phyloP scores from a whole-genome alignment of 371 early-diverging fungal genomes.

The Mucor indicus region DNA sequence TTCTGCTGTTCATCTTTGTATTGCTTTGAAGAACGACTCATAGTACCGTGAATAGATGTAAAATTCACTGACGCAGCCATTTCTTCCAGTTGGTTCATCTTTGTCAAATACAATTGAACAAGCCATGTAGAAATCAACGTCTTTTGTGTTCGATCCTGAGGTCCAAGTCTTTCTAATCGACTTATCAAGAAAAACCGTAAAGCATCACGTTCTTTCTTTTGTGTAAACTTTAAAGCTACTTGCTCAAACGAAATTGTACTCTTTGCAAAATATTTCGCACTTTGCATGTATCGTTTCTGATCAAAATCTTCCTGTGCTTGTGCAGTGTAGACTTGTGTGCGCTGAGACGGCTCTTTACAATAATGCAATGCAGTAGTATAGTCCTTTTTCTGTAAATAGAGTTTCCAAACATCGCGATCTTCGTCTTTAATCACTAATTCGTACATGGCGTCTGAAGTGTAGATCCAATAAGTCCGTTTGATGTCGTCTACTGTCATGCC shows the following conservation, averaged over 20 bases:
- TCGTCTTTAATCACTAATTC: conserved; percentile 88
- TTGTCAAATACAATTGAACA: conserved; percentile 78
- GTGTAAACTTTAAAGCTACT: conserved; percentile 79
- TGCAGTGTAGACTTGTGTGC: conserved; percentile 71
- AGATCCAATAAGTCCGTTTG: conserved; percentile 88
- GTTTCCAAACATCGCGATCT: conserved; percentile 89
- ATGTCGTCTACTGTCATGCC: conserved; percentile 72
- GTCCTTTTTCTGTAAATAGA: conserved; percentile 71
- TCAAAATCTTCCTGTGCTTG: conserved; percentile 87
- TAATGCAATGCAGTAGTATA: conserved; percentile 76
- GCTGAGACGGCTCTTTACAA: conserved; percentile 73
- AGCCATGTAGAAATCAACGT: conserved; percentile 87
- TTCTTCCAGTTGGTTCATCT: conserved; percentile 72
- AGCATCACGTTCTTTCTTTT: conserved; percentile 56
- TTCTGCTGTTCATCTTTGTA: conserved; percentile 46
- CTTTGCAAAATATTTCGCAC: conserved; percentile 86
- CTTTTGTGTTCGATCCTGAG: conserved; percentile 68
- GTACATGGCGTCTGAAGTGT: conserved; percentile 72
- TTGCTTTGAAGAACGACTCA: conserved; percentile 11
- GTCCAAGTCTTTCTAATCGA: conserved; percentile 58
- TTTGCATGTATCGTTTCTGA: conserved; percentile 66
- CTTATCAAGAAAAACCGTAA: conserved; percentile 70
- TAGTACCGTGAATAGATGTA: conserved; percentile 3
- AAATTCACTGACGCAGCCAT: conserved; percentile 44
- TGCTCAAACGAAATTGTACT: conserved; percentile 83